Evolutionary conservation across 202 grass and related monocot genomes (phyloP), one percentile per base, ranked within the genome.

Genomic region (Carex sylvatica): DNA sequence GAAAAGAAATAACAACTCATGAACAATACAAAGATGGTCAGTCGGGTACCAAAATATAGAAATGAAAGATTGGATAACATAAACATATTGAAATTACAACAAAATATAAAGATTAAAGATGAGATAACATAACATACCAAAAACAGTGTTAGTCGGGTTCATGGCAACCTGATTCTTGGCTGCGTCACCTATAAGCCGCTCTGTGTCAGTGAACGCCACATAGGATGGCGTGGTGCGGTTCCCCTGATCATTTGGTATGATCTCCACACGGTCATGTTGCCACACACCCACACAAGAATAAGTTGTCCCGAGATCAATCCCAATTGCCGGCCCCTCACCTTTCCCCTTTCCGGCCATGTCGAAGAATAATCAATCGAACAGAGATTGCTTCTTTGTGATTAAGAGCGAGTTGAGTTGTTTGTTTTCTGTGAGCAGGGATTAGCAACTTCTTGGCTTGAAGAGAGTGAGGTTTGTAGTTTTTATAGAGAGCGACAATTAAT

Each of bases 141-240:
- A 97, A 66, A 97, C 91, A 26, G 91, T 94, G 91, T 97, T 97
- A 23, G 86, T 92, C 15, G 94, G 94, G 82, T 97, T 97, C 91
- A 88, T 97, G 82, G 91, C 89, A 52, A 93, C 94, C 91, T 97
- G 94, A 70, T 97, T 93, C 89, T 93, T 97, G 8, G 93, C 93
- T 1, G 91, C 88, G 2, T 97, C 93, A 60, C 93, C 93, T 82
- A 97, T 97, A 49, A 97, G 93, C 52, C 91, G 80, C 81, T 93
- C 89, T 5, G 93, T 97, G 70, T 93, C 93, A 4, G 93, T 97
- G 89, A 97, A 97, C 0, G 93, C 91, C 0, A 97, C 93, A 9
- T 97, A 97, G 2, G 91, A 97, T 0, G 93, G 93, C 11, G 93
- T 97, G 73, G 91, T 97, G 78, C 91, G 93, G 90, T 97, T 93